Percentiles rank a stretch among this genome's conserved stretches.
phyloP scores from a whole-genome alignment of 768 basidiomycete species.

The Rhodotorula paludigena region DNA sequence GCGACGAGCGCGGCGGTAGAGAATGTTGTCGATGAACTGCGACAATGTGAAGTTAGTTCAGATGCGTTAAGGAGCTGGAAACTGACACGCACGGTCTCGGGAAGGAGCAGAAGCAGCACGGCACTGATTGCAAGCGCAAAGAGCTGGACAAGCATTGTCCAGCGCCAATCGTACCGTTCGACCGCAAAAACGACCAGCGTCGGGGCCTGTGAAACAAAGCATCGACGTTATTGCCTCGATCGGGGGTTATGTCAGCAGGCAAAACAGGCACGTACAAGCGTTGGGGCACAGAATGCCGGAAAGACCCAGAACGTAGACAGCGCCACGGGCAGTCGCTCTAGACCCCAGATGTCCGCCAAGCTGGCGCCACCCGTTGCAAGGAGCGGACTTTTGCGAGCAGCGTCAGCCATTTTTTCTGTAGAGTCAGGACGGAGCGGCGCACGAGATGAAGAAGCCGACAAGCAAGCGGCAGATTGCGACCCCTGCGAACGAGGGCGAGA shows the following conservation, averaged over 20 bases:
- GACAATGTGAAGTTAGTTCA: too few relatives aligned
- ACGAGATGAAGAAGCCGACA: conserved; percentile 47
- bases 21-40: conserved; percentile 43
- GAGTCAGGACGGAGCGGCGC: conserved; percentile 22
- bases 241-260: too few relatives aligned
- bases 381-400: too few relatives aligned
- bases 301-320: conserved; percentile 43
- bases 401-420: too few relatives aligned
- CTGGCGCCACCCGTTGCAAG: conserved; percentile 46
- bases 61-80: neutral
- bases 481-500: conserved; percentile 7
- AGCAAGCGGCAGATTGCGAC: conserved; percentile 45
- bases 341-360: conserved; percentile 45
- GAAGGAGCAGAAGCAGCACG: conserved; percentile 44
- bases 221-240: neutral
- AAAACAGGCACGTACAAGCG: conserved; percentile 34
- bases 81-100: conserved; percentile 42
- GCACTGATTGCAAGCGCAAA: conserved; percentile 10
- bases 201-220: conserved; percentile 25
- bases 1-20: conserved; percentile 45
- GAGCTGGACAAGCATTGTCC: conserved; percentile 46
- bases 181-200: conserved; percentile 45
- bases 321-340: conserved; percentile 42
- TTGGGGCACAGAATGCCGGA: conserved; percentile 25
- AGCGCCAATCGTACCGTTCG: conserved; percentile 46